These are phyloP conservation scores for Fusarium goolgardi DNA, from an alignment of 2,329 filamentous ascomycete species.

Conservation along the genomic window DNA sequence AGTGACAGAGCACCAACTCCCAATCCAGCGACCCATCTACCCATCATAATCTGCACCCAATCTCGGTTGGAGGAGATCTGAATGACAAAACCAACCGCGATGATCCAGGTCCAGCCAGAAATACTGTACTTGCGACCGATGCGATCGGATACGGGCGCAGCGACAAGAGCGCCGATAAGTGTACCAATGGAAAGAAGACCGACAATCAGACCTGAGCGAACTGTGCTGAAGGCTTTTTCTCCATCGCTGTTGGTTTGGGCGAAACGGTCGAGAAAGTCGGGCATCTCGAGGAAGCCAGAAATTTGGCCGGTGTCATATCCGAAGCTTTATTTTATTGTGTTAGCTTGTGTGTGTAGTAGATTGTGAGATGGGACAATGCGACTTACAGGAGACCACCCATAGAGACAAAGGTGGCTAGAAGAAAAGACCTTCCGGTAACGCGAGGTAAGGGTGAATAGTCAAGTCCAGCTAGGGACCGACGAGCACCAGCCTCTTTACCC, in stretches of 20 bases:
- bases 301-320: slow-evolving; percentile 66
- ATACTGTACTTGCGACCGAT: slow-evolving; percentile 74
- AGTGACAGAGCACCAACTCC: slow-evolving; percentile 75
- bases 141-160: slow-evolving; percentile 72
- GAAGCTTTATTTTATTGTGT: slow-evolving; percentile 44
- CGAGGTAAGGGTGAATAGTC: slow-evolving; percentile 60
- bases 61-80: slow-evolving; percentile 66
- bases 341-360: neutral
- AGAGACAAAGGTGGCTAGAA: slow-evolving; percentile 56
- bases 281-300: slow-evolving; percentile 68
- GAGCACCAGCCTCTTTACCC: slow-evolving; percentile 41
- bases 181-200: slow-evolving; percentile 69
- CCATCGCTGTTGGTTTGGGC: slow-evolving; percentile 56
- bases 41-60: slow-evolving; percentile 75
- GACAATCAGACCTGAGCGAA: slow-evolving; percentile 69
- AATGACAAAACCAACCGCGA: slow-evolving; percentile 74
- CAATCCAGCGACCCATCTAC: slow-evolving; percentile 72
- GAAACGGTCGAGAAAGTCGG: slow-evolving; percentile 66
- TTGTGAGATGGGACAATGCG: neutral
- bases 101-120: slow-evolving; percentile 69
- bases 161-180: slow-evolving; percentile 68
- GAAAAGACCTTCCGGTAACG: slow-evolving; percentile 52
- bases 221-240: slow-evolving; percentile 60
- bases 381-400: slow-evolving; percentile 60
- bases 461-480: slow-evolving; percentile 53